Conservation (phyloP, 257 asterid species). For the Linaria vulgaris region DNA sequence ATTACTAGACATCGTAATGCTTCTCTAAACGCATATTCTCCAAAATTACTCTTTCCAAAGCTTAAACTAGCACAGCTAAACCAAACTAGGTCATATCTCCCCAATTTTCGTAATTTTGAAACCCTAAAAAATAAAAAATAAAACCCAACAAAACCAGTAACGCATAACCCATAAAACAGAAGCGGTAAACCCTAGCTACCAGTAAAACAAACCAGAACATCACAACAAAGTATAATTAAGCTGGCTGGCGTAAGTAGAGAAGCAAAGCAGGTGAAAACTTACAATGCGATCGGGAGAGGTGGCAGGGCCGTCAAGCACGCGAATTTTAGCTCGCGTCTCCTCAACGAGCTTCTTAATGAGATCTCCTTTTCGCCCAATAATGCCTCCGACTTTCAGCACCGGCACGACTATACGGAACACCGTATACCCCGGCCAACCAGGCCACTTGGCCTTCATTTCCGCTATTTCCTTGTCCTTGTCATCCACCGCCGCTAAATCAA, state of each 20-base stretch:
- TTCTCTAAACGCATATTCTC: not conserved
- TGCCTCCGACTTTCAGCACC: slow-evolving; percentile 74
- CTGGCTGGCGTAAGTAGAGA: no score
- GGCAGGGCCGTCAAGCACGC: slow-evolving; percentile 68
- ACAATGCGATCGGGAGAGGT: slow-evolving; percentile 80
- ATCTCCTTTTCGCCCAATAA: slow-evolving; percentile 88
- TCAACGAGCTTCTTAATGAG: slow-evolving; percentile 79
- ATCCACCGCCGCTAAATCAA: slow-evolving; percentile 14
- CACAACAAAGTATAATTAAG: no score
- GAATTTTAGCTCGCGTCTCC: slow-evolving; percentile 76
- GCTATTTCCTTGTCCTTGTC: slow-evolving; percentile 28
- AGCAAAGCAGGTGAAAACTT: no score
- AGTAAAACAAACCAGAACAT: not conserved
- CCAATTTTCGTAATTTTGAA: not conserved
- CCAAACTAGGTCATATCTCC: not conserved
- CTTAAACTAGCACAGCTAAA: no score
- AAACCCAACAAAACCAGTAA: no score
- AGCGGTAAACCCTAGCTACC: slow-evolving; percentile 19
- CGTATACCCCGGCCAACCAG: slow-evolving; percentile 86
- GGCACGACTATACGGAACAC: slow-evolving; percentile 76
- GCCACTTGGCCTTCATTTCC: slow-evolving; percentile 59
- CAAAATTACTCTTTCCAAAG: not conserved
- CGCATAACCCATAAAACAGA: no score
- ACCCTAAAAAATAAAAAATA: slow-evolving; percentile 21
- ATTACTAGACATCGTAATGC: not conserved